Base-by-base conservation (phyloP, 805 yeast species). In the Starmerella floricola region DNA sequence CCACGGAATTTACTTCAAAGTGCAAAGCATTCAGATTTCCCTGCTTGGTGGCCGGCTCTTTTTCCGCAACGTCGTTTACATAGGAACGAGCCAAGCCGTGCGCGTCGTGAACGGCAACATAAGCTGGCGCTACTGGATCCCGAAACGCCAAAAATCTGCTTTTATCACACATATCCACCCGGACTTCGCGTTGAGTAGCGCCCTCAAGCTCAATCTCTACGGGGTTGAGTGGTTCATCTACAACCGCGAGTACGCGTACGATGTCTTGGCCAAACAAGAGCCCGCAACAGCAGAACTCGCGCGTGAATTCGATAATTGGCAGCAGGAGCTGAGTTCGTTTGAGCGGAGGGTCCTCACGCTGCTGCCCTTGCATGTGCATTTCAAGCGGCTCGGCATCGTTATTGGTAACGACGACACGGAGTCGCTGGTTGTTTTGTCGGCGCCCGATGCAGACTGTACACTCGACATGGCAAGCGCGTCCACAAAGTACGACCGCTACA, bases 101-200 rank as follows among this genome's bases (percentile, higher is more conserved):
- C 72, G 84, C 8, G 67, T 82, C 1, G 69, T 82, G 21, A 77
- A 78, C 46, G 80, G 88, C 1, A 73, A 75, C 52, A 56, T 88
- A 21, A 82, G 94, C 0, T 91, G 97, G 97, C 62, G 93, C 46
- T 88, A 85, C 59, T 91, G 97, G 97, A 64, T 84, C 39, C 62
- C 31, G 8, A 57, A 61, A 4, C 58, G 68, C 15, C 62, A 72
- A 16, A 31, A 39, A 17, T 31, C 42, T 13, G 37, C 42, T 3
- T 31, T 42, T 12, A 18, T 39, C n/a, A 17, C 4, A 11, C 29
- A 10, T 6, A 8, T 4, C 5, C 20, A 40, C 12, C 16, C 26
- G 6, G 39, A 19, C 11, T 15, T 6, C 5, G 8, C 6, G 6
- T 10, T 15, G 8, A 10, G 31, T 8, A 17, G 21, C 17, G 44